Evolutionary conservation across 495 filamentous ascomycete species (phyloP), one percentile per base, ranked within the genome.

Genomic region (Zalerion maritima): DNA sequence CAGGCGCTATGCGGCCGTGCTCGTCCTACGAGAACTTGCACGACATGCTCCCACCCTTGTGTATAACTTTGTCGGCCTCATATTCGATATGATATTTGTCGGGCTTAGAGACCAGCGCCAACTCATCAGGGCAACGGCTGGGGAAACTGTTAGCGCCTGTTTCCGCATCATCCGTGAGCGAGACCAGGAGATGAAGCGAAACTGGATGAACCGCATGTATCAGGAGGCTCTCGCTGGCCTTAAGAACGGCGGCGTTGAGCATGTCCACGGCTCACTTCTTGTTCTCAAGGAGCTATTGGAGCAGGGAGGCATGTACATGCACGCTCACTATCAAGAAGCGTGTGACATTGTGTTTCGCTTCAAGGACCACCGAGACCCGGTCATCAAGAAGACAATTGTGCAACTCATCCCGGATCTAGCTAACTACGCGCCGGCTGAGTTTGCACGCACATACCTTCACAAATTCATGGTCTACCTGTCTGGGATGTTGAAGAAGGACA

Each of bases 301-400:
- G 36, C 83, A 89, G 41, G 87, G 89, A 14, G 85, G 84, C 35
- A 99, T 96, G 89, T 99, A 91, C 57, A 94, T 99, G 89, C 78
- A 89, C 28, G 81, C 80, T 18, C 72, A 81, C 38, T 87, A 89
- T 40, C 61, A 71, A 18, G 81, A 91, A 25, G 75, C 81, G 9
- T 94, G 87, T 52, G 89, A 99, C 36, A 84, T 84, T 34, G 76
- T 93, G 14, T 73, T 84, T 32, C 75, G 74, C 28, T 75, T 91
- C 47, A 92, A 89, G 43, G 91, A 96, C 38, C 81, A 94, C 37
- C 73, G 81, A 24, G 89, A 99, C 34, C 54, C 70, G 3, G 77
- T 81, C 20, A 91, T 96, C 38, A 71, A 87, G 18, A 73, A 78
- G 31, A 82, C 91, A 24, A 78, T 96, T 14, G 78, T 96, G 25